Percentiles rank a stretch among this genome's conserved stretches.
phyloP scores from a whole-genome alignment of 1,139 yeast species.

The Trichomonascaceae sp. region DNA sequence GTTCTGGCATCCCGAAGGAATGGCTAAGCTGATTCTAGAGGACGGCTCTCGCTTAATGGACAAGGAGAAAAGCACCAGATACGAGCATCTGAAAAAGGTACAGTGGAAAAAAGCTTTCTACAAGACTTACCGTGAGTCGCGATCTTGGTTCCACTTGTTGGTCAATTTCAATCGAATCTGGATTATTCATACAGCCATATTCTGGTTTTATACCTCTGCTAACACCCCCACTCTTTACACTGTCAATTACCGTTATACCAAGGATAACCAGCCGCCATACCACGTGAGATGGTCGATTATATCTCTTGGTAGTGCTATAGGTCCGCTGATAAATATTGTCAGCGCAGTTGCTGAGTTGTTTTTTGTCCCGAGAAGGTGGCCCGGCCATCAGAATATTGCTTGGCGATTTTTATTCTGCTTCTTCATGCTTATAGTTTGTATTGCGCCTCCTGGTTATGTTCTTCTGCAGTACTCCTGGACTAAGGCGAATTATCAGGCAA shows the following conservation, averaged over 20 bases:
- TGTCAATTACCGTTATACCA: conserved; percentile 46
- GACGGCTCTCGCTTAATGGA: conserved; percentile 43
- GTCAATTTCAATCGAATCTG: conserved; percentile 78
- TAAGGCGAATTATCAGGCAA: conserved; percentile 44
- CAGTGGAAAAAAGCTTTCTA: conserved; percentile 59
- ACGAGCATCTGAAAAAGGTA: conserved; percentile 41
- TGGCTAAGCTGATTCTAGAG: conserved; percentile 42
- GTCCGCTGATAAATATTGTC: conserved; percentile 56
- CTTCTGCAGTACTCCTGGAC: conserved; percentile 47
- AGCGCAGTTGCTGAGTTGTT: conserved; percentile 56
- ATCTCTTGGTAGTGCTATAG: conserved; percentile 66
- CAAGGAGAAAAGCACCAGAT: conserved; percentile 43
- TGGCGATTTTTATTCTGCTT: conserved; percentile 42
- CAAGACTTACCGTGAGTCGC: conserved; percentile 66
- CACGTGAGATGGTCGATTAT: conserved; percentile 59
- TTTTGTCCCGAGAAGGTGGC: conserved; percentile 67
- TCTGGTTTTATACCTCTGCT: conserved; percentile 77
- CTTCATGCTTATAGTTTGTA: conserved; percentile 42
- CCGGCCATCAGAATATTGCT: conserved; percentile 51
- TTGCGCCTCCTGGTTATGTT: conserved; percentile 59
- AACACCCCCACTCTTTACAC: conserved; percentile 78
- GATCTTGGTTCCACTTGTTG: conserved; percentile 73
- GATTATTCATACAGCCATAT: conserved; percentile 71
- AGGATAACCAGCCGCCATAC: conserved; percentile 58
- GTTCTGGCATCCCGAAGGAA: conserved; percentile 71